Conservation (phyloP, 306 rosid species). For the Vigna reflexopilosa region DNA sequence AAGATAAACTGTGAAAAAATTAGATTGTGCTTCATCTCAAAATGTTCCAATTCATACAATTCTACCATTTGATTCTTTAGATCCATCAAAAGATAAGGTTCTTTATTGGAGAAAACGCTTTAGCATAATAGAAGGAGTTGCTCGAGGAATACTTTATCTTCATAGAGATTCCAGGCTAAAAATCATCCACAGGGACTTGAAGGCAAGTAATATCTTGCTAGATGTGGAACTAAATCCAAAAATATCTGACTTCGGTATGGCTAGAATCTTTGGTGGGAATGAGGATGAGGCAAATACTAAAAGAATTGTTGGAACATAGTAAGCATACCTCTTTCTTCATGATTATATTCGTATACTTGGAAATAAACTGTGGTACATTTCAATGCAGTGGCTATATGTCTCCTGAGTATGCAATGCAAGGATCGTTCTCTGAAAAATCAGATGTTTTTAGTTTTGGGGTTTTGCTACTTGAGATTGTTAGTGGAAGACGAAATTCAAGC, state of each 20-base stretch:
- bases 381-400: no score
- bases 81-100: background rate
- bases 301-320: slow-evolving; percentile 41
- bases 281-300: slow-evolving; percentile 37
- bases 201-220: slow-evolving; percentile 43
- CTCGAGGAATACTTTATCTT: slow-evolving; percentile 40
- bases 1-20: background rate
- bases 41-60: background rate
- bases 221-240: slow-evolving; percentile 37
- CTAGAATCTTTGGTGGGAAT: slow-evolving; percentile 25
- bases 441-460: no score
- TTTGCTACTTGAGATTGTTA: background rate
- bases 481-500: slow-evolving; percentile 38
- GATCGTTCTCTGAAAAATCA: no score
- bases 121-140: slow-evolving; percentile 40
- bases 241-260: slow-evolving; percentile 45
- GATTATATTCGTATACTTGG: background rate
- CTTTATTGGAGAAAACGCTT: slow-evolving; percentile 41
- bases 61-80: background rate
- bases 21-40: background rate
- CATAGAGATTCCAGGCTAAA: slow-evolving; percentile 39
- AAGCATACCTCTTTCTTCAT: background rate
- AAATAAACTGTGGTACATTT: background rate
- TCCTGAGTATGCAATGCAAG: no score
- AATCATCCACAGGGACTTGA: slow-evolving; percentile 39